Evolutionary conservation across 2,329 filamentous ascomycete species (phyloP).

Genomic region (Sporothrix schenckii): DNA sequence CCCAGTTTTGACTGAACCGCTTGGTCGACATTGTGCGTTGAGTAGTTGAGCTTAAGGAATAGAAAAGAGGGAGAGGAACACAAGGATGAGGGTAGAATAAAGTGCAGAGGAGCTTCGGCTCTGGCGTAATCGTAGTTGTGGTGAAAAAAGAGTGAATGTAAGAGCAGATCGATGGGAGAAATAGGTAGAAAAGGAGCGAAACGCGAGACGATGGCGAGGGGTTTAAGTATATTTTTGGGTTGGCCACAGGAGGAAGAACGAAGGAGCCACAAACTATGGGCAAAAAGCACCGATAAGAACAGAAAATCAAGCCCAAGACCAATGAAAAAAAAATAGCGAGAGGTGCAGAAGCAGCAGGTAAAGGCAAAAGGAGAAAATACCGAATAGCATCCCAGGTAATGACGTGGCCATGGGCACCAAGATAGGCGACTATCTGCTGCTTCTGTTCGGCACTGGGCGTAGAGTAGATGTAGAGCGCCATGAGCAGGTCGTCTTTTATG

Average conservation of each 20-base stretch:
- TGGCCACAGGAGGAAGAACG: background rate
- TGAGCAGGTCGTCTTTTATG: slow-evolving; percentile 34
- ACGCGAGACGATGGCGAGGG: background rate
- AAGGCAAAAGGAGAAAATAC: slow-evolving; percentile 31
- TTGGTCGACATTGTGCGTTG: background rate
- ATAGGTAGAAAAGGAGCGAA: background rate
- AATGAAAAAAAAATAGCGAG: background rate
- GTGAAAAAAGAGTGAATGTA: background rate
- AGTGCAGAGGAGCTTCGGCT: background rate
- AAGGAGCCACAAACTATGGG: background rate
- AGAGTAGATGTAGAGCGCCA: slow-evolving; percentile 33
- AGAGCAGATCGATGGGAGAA: background rate
- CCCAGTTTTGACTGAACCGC: slow-evolving; percentile 45
- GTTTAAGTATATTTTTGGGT: background rate
- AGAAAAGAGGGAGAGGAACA: background rate
- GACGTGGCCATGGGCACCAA: slow-evolving; percentile 35
- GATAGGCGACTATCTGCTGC: slow-evolving; percentile 31
- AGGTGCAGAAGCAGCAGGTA: background rate
- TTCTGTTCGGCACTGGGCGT: slow-evolving; percentile 35
- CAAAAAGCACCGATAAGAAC: background rate
- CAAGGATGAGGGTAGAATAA: background rate
- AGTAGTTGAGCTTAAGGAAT: background rate
- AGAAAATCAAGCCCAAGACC: background rate
- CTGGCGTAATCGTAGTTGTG: background rate
- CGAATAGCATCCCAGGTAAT: slow-evolving; percentile 39